phyloP scores from a whole-genome alignment of 768 basidiomycete species.

The Chiua virens region DNA sequence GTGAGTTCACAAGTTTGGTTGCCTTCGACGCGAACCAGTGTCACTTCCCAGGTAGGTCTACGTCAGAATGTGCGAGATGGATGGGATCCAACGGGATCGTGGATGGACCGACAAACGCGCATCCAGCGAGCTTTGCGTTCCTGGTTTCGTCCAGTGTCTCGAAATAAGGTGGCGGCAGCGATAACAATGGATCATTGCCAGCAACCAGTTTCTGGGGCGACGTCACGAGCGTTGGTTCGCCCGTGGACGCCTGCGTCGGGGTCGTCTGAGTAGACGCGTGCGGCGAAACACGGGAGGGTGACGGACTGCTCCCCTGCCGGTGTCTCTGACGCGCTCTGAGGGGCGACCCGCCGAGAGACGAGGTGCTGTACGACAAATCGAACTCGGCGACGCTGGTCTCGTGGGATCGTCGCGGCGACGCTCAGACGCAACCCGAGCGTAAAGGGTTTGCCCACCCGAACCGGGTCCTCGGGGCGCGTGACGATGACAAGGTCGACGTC shows the following conservation, averaged over 20 bases:
- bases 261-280: constrained; percentile 6
- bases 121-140: constrained; percentile 29
- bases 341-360: constrained; percentile 37
- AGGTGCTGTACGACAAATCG: constrained; percentile 70
- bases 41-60: constrained; percentile 3
- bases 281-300: constrained; percentile 8
- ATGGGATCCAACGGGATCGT: constrained; percentile 45
- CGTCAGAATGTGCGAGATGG: constrained; percentile 28
- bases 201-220: constrained; percentile 17
- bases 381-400: constrained; percentile 36
- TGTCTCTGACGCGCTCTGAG: constrained; percentile 11
- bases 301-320: not conserved
- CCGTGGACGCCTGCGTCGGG: constrained; percentile 1
- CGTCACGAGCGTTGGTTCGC: constrained; percentile 10
- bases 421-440: constrained; percentile 53
- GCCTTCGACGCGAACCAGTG: constrained; percentile 34
- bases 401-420: constrained; percentile 46
- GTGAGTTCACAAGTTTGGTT: constrained; percentile 62
- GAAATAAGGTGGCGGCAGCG: constrained; percentile 50
- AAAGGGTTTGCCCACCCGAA: constrained; percentile 61
- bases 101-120: constrained; percentile 53
- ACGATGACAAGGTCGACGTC: constrained; percentile 59
- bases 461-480: constrained; percentile 42
- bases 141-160: constrained; percentile 39
- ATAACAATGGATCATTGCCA: constrained; percentile 8